Conservation (phyloP, 1,284 basidiomycete species). For the Puccinia hordei region DNA sequence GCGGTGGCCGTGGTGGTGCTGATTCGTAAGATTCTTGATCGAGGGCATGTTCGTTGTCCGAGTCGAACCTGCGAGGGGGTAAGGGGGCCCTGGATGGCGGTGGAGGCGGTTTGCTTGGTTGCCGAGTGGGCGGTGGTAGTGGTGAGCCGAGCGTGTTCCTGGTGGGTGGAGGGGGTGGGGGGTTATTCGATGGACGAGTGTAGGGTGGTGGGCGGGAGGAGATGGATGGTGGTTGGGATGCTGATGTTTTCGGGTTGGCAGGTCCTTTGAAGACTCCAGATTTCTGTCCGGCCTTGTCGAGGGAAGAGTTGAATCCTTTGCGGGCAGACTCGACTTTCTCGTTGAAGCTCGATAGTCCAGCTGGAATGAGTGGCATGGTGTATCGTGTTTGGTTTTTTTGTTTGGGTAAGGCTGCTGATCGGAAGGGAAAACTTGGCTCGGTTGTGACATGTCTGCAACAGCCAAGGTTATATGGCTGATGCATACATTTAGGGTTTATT, state of each 20-base stretch:
- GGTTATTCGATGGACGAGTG: background rate
- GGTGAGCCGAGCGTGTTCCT: background rate
- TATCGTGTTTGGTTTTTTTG: no score
- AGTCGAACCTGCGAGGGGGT: background rate
- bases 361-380: slow-evolving; percentile 39
- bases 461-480: no score
- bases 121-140: slow-evolving; percentile 8
- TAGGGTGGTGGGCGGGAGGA: background rate
- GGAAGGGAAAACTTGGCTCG: no score
- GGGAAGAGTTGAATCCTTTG: slow-evolving; percentile 32
- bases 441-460: no score
- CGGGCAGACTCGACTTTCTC: slow-evolving; percentile 41
- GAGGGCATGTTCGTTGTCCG: background rate
- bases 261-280: slow-evolving; percentile 46
- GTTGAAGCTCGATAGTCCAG: slow-evolving; percentile 29
- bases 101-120: background rate
- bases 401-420: no score
- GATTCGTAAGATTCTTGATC: slow-evolving; percentile 18
- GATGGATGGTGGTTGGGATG: background rate
- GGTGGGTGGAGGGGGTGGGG: slow-evolving; percentile 3
- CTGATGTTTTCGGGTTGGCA: background rate
- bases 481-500: no score
- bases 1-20: background rate
- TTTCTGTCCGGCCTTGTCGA: slow-evolving; percentile 47
- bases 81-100: slow-evolving; percentile 1